A percentile compares a stretch with the other conserved stretches of the same genome.
Conservation (phyloP, 768 basidiomycete genomes). For the Polyporus arcularius region DNA sequence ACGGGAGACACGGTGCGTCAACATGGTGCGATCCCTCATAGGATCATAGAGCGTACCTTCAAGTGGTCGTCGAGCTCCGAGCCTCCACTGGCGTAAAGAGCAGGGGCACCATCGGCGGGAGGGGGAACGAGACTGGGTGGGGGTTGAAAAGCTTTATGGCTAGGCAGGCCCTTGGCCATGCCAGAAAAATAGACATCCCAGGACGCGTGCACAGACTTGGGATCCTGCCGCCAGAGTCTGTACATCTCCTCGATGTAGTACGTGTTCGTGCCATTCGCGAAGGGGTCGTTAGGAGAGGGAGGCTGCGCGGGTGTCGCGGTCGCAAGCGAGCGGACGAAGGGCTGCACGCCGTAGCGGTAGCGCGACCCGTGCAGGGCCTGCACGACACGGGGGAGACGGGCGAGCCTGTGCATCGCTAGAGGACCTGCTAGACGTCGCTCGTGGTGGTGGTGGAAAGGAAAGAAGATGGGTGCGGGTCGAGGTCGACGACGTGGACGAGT, state of each 20-base stretch:
- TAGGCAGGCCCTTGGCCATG: constrained; percentile 83
- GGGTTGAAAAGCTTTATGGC: constrained; percentile 79
- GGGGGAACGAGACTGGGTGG: constrained; percentile 76
- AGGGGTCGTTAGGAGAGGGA: constrained; percentile 79
- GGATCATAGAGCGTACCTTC: constrained; percentile 58
- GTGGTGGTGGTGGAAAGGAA: constrained; percentile 11
- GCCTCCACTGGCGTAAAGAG: constrained; percentile 42
- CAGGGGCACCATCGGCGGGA: constrained; percentile 42
- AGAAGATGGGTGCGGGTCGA: constrained; percentile 4
- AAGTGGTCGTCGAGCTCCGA: constrained; percentile 90
- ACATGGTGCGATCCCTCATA: not conserved
- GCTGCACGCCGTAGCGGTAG: constrained; percentile 20
- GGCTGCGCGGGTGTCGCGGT: constrained; percentile 39
- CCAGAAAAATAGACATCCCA: constrained; percentile 96
- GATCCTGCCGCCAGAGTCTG: constrained; percentile 86
- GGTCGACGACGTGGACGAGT: constrained; percentile 12
- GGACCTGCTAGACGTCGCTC: constrained; percentile 15
- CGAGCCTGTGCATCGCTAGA: constrained; percentile 20
- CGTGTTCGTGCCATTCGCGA: constrained; percentile 92
- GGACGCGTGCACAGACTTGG: constrained; percentile 87
- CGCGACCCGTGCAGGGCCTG: constrained; percentile 17
- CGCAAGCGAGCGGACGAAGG: constrained; percentile 41
- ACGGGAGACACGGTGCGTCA: constrained; percentile 2
- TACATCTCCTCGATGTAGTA: constrained; percentile 99
- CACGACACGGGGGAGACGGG: constrained; percentile 21